These are phyloP conservation scores for Lathyrus oleraceus DNA, from an alignment of 306 rosid genomes.

Conservation along the genomic window DNA sequence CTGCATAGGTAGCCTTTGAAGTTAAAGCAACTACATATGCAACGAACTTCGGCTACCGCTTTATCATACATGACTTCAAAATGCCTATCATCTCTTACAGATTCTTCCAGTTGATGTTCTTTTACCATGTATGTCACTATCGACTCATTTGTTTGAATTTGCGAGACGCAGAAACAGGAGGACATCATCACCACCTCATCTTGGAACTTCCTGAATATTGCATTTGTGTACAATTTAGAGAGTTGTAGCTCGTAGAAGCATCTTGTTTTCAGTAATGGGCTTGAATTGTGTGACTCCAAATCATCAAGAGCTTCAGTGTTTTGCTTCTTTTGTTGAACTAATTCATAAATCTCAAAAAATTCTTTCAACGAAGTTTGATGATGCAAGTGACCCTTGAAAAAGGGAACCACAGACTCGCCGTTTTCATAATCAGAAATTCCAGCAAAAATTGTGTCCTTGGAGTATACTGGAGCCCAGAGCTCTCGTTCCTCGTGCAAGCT, in stretches of 20 bases:
- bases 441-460: constrained; percentile 79
- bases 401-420: constrained; percentile 56
- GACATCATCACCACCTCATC: constrained; percentile 77
- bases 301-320: constrained; percentile 69
- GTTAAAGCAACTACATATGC: constrained; percentile 82
- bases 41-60: constrained; percentile 73
- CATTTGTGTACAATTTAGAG: constrained; percentile 70
- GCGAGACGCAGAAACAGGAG: constrained; percentile 64
- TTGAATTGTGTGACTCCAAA: constrained; percentile 63
- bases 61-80: constrained; percentile 83
- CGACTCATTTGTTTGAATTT: constrained; percentile 66
- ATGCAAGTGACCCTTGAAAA: constrained; percentile 62
- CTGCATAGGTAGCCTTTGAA: constrained; percentile 90
- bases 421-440: constrained; percentile 63
- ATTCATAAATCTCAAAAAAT: constrained; percentile 58
- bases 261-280: constrained; percentile 58
- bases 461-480: constrained; percentile 80
- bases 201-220: constrained; percentile 75
- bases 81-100: constrained; percentile 43
- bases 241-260: constrained; percentile 81
- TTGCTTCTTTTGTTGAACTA: constrained; percentile 56
- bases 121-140: constrained; percentile 64
- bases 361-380: constrained; percentile 79
- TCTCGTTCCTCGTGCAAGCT: constrained; percentile 70
- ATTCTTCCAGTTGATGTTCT: constrained; percentile 63